Conservation (phyloP, 352 stramenopile species). For the Phytopythium oedochilum region DNA sequence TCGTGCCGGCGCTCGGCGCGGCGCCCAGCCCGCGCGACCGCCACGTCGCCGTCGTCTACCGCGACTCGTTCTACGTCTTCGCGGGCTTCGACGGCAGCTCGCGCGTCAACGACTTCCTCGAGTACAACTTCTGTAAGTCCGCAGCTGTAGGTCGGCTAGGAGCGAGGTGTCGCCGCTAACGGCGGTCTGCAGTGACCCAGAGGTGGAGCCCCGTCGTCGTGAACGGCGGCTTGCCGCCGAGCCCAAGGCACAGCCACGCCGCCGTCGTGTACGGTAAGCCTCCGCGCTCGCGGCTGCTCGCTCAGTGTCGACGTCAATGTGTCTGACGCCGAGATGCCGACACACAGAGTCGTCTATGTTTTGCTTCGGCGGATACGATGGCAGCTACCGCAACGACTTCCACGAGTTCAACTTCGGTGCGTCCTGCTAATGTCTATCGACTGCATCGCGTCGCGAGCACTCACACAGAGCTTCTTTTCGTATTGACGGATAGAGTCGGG, state of each 20-base stretch:
- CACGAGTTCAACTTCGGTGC: conserved; percentile 94
- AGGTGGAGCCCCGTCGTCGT: conserved; percentile 73
- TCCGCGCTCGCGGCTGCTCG: background rate
- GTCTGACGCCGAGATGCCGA: conserved; percentile 21
- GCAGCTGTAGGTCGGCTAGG: background rate
- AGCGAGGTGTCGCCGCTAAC: background rate
- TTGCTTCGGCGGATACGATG: conserved; percentile 95
- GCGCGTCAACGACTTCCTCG: conserved; percentile 94
- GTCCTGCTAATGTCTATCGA: background rate
- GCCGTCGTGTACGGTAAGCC: conserved; percentile 82
- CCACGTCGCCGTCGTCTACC: conserved; percentile 92
- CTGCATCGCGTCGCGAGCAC: background rate
- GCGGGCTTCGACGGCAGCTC: conserved; percentile 91
- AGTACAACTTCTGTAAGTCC: conserved; percentile 92
- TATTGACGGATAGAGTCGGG: conserved; percentile 40
- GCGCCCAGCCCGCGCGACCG: conserved; percentile 91
- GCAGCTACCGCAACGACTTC: conserved; percentile 94
- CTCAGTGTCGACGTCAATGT: background rate
- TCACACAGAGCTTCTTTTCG: background rate
- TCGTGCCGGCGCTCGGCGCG: conserved; percentile 57
- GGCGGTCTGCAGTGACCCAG: conserved; percentile 48
- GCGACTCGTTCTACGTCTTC: conserved; percentile 94
- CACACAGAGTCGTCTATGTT: conserved; percentile 58
- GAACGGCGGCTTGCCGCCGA: conserved; percentile 83
- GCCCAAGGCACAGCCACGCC: conserved; percentile 93